Evolutionary conservation across 768 basidiomycete species (phyloP).

Genomic region (Daedalea quercina): DNA sequence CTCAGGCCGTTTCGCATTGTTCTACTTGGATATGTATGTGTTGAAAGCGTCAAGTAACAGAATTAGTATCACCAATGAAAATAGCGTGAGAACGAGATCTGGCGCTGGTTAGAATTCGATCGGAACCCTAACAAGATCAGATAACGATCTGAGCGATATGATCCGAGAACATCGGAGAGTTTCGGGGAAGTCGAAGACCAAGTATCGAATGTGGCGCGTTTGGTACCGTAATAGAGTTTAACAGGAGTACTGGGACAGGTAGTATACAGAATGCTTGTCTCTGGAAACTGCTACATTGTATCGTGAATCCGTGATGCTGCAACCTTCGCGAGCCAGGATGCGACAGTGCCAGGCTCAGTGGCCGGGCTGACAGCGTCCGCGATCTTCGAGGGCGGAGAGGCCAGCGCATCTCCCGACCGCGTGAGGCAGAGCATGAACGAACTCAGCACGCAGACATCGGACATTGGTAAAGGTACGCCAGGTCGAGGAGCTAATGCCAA

Average conservation of each 20-base stretch:
- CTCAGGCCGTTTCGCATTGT: no score
- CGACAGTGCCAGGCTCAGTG: neutral
- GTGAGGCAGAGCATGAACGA: neutral
- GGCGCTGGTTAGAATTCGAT: no score
- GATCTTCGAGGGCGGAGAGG: neutral
- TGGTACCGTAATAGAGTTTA: no score
- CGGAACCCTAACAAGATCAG: no score
- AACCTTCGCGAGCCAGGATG: neutral
- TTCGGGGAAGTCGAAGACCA: no score
- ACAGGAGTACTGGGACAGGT: neutral
- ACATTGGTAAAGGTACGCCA: slow-evolving; percentile 9
- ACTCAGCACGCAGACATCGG: slow-evolving; percentile 5
- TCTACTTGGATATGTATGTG: no score
- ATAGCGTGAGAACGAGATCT: no score
- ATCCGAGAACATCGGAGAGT: no score
- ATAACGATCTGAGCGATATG: no score
- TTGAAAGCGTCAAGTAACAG: no score
- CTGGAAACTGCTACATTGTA: neutral
- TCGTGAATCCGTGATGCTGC: neutral
- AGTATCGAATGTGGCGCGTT: no score
- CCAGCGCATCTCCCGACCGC: neutral
- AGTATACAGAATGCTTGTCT: neutral
- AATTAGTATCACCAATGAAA: no score
- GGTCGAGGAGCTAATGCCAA: slow-evolving; percentile 11
- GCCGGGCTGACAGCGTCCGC: neutral